Percentiles rank a stretch among this genome's conserved stretches.
Evolutionary conservation across 352 stramenopile species (phyloP).

Genomic region (Globisporangium alternatum): DNA sequence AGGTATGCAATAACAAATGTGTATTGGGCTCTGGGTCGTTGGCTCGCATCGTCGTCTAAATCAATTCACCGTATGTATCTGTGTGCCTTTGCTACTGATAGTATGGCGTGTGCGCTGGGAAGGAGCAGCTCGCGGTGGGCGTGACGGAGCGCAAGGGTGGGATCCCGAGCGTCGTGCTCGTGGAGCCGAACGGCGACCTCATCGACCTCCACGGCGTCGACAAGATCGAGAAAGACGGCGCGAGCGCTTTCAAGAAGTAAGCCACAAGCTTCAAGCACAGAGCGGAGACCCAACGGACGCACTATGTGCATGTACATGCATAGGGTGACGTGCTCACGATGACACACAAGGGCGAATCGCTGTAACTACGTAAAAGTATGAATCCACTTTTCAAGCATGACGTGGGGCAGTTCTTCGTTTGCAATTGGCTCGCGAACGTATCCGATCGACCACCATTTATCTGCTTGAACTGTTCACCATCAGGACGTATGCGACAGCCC

Average conservation of each 20-base stretch:
- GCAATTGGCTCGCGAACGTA: neutral
- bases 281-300: neutral
- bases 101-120: constrained; percentile 71
- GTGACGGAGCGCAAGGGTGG: constrained; percentile 61
- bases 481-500: neutral
- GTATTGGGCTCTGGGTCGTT: neutral
- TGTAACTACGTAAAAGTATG: neutral
- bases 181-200: constrained; percentile 54
- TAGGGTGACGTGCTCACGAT: neutral
- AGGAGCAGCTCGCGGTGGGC: constrained; percentile 52
- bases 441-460: neutral
- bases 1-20: constrained; percentile 25
- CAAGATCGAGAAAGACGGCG: constrained; percentile 53
- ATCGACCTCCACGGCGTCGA: constrained; percentile 65
- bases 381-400: neutral
- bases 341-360: neutral
- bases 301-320: neutral
- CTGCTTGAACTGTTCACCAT: neutral
- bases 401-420: neutral
- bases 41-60: neutral
- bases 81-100: neutral
- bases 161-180: constrained; percentile 76
- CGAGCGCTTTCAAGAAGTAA: constrained; percentile 38
- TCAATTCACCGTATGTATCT: neutral
- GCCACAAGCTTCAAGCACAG: constrained; percentile 23